Evolutionary conservation across 192 early-diverging fungal species (phyloP), one percentile per base, ranked within the genome.

Genomic region (Funneliformis geosporum): DNA sequence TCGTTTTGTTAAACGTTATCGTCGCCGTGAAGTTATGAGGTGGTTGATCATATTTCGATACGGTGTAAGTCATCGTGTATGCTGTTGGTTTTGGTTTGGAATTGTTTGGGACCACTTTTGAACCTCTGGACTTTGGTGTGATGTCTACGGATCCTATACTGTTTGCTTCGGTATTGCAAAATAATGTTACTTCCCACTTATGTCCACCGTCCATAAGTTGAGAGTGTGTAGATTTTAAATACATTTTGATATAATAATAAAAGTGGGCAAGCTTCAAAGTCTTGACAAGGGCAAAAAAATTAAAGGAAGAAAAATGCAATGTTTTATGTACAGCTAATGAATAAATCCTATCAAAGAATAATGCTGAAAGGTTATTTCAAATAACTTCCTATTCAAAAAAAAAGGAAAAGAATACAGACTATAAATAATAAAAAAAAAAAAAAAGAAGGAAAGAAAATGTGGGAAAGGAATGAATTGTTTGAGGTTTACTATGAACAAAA

Each of bases 141-240:
- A 78, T 78, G 18, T 78, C 76, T 1, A 78, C 76, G 5, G 25
- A 61, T 50, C 23, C 60, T 43, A 78, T 78, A 10, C 12, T 78
- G 39, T 78, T 66, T 68, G 76, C 27, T 68, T 78, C 76, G 12
- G 62, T 14, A 47, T 16, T 78, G 42, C 76, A 78, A 33, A 78
- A 78, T 47, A 78, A 25, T 46, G 76, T 78, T 10, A 78, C 25
- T 78, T 78, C 76, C 76, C 76, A 78, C 28, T 78, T 25, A 68
- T 78, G 76, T 4, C 65, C 65, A 50, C 76, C 76, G 18, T 67
- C 76, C 4, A 11, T 4, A 39, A 68, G 65, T 23, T 12, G 44
- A 46, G 76, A 46, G 39, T 78, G 76, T 50, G 76, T 78, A 43
- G 76, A 78, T 78, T 78, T 78, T 65, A 78, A 16, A 39, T 78